Evolutionary conservation across 106 monocot species (phyloP), one percentile per base, ranked within the genome.

Genomic region (Triglochin maritima): DNA sequence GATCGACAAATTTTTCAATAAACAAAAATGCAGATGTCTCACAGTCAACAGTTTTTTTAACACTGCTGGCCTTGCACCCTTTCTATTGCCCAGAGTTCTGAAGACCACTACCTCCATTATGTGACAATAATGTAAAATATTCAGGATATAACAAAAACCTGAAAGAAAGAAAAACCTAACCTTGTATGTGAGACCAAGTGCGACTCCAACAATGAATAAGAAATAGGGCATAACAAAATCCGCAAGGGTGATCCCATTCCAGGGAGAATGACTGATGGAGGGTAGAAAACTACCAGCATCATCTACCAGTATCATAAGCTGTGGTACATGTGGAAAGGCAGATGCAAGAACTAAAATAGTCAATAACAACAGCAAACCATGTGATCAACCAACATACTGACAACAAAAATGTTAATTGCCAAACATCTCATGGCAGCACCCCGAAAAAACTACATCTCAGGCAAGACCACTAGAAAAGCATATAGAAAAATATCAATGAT

Each of bases 211-310:
- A 44, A 91, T 87, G 58, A 87, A 91, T 56, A 91, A 73, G 79
- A 91, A 91, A 75, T 84, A 87, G 10, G 90, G 90, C 84, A 91
- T 87, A 46, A 91, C 90, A 49, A 91, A 91, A 70, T 87, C 90
- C 16, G 87, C 90, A 4, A 91, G 64, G 2, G 74, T 87, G 13
- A 84, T 75, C 42, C 84, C 87, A 66, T 87, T 55, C 90, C 90
- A 91, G 9, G 90, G 90, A 0, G 90, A 91, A 75, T 91, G 90
- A 63, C 80, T 87, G 53, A 91, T 81, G 3, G 78, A 64, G 17
- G 87, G 80, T 55, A 82, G 10, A 61, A 87, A 62, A 59, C 67
- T 72, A 16, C 90, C 90, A 57, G 63, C 87, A 72, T 91, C 84
- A 78, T 91, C 90, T 11, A 91, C 90, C 4, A 91, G 70, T 61